These are phyloP conservation scores for Beta vulgaris DNA, from an alignment of 148 eudicot genomes.

Conservation along the genomic window DNA sequence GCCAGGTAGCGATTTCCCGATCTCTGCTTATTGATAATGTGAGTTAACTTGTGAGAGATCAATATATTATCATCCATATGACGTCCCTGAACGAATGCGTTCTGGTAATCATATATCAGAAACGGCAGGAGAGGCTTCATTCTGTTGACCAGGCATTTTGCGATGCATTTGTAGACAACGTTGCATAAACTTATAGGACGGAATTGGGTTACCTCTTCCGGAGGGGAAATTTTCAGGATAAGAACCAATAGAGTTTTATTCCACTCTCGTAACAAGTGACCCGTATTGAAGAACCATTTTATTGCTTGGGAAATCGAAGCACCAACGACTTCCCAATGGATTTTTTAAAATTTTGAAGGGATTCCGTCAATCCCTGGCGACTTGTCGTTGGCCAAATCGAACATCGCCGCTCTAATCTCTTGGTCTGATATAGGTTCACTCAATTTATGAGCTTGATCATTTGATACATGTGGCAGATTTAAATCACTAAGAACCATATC, in stretches of 20 bases:
- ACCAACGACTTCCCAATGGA: not conserved
- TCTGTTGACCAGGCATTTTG: not conserved
- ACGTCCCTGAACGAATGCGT: not conserved
- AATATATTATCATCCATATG: not conserved
- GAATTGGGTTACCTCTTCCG: not conserved
- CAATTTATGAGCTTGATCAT: too few species aligned
- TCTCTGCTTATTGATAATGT: not conserved
- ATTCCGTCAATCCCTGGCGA: not conserved
- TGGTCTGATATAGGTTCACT: too few species aligned
- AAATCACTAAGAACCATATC: too few species aligned
- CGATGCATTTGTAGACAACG: not conserved
- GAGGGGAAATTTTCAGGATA: not conserved
- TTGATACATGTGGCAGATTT: too few species aligned
- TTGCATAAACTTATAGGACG: not conserved
- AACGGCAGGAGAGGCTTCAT: not conserved
- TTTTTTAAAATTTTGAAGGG: not conserved
- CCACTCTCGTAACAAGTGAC: accelerated
- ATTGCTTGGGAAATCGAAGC: not conserved
- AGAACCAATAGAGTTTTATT: not conserved
- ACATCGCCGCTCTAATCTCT: too few species aligned
- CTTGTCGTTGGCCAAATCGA: too few species aligned
- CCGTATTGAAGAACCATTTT: not conserved
- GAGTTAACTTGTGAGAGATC: not conserved
- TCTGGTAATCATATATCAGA: not conserved
- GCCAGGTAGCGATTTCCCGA: not conserved